A percentile compares a stretch with the other conserved stretches of the same genome.
phyloP scores from a whole-genome alignment of 2,329 filamentous ascomycete species.

The Colletotrichum gloeosporioides region DNA sequence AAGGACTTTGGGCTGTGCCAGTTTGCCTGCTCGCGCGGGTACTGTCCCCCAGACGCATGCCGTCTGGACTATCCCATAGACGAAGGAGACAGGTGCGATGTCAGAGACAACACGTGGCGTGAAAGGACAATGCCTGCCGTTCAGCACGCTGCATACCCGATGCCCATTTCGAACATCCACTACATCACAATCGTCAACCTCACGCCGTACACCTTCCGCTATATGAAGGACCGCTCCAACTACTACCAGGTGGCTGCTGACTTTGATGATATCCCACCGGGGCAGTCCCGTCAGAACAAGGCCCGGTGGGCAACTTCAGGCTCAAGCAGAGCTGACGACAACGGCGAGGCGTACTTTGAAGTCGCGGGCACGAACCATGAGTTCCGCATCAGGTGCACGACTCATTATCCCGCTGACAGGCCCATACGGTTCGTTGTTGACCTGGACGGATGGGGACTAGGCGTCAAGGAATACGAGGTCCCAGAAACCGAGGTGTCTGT shows the following conservation, averaged over 20 bases:
- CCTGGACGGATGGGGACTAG: slow-evolving; percentile 34
- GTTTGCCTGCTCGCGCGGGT: slow-evolving; percentile 50
- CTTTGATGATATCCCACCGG: slow-evolving; percentile 37
- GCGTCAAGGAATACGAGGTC: slow-evolving; percentile 37
- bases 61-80: neutral
- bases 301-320: slow-evolving; percentile 26
- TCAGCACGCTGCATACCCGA: accelerated
- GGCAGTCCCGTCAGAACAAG: slow-evolving; percentile 33
- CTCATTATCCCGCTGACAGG: slow-evolving; percentile 31
- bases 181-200: slow-evolving; percentile 40
- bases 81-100: neutral
- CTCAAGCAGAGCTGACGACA: slow-evolving; percentile 27
- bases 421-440: slow-evolving; percentile 32
- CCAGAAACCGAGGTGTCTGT: slow-evolving; percentile 34
- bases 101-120: neutral
- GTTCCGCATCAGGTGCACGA: slow-evolving; percentile 34
- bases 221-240: slow-evolving; percentile 24
- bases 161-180: slow-evolving; percentile 11
- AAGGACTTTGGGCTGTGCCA: slow-evolving; percentile 47
- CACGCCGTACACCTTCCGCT: slow-evolving; percentile 33
- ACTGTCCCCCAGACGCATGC: slow-evolving; percentile 37
- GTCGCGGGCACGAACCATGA: slow-evolving; percentile 33
- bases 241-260: slow-evolving; percentile 36
- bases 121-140: accelerated
- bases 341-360: slow-evolving; percentile 35